A percentile compares a stretch with the other conserved stretches of the same genome.
Conservation (phyloP, 768 basidiomycete species). For the Leccinum sublutescens region DNA sequence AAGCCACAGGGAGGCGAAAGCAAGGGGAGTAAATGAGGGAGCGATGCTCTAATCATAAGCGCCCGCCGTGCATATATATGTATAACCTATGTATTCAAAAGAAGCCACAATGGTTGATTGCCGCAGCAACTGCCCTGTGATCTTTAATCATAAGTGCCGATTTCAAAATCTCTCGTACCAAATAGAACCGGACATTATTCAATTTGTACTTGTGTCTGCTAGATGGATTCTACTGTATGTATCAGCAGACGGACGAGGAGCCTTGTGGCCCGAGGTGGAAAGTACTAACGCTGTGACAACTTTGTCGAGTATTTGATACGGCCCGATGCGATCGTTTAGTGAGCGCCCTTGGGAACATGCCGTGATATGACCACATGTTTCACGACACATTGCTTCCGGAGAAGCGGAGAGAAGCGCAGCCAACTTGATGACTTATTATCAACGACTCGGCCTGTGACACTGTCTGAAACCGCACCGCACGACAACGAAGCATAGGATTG, state of each 20-base stretch:
- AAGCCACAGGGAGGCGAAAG: not conserved
- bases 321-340: not conserved
- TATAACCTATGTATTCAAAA: not conserved
- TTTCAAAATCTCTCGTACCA: not conserved
- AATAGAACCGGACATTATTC: not conserved
- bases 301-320: not conserved
- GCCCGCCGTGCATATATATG: not conserved
- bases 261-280: not conserved
- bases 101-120: not conserved
- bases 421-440: not conserved
- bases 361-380: not conserved
- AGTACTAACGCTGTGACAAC: not conserved
- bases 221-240: not conserved
- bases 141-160: not conserved
- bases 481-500: not conserved
- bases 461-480: not conserved
- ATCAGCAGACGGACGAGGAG: not conserved
- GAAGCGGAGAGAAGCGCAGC: not conserved
- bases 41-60: not conserved
- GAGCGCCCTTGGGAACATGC: not conserved
- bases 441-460: not conserved
- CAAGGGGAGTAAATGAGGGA: not conserved
- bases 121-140: not conserved
- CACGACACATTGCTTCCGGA: not conserved
- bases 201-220: not conserved